Percentiles rank a stretch among this genome's conserved stretches.
Conservation (phyloP, 331 rosid genomes). For the Arachis monticola region DNA sequence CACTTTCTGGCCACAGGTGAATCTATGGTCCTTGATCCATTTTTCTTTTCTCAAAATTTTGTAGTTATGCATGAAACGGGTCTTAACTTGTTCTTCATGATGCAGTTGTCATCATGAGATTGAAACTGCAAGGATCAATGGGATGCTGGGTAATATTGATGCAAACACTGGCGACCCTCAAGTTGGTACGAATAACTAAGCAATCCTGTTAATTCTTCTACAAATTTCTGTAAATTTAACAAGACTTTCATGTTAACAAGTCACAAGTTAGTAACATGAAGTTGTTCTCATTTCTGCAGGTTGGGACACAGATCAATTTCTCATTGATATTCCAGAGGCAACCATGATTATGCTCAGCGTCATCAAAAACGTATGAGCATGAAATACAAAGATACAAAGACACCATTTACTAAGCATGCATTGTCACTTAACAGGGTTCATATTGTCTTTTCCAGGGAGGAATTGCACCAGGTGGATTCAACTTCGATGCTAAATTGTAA, state of each 20-base stretch:
- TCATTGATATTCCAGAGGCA: constrained; percentile 83
- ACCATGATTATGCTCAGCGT: constrained; percentile 84
- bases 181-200: constrained; percentile 54
- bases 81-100: constrained; percentile 7
- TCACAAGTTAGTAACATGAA: constrained; percentile 31
- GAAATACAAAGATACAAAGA: background rate
- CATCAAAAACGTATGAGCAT: constrained; percentile 66
- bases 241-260: background rate
- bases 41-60: constrained; percentile 11
- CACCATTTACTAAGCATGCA: background rate
- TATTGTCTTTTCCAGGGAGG: constrained; percentile 63
- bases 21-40: constrained; percentile 22
- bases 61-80: constrained; percentile 29
- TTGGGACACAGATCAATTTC: constrained; percentile 98
- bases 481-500: constrained; percentile 94
- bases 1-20: constrained; percentile 97
- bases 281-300: constrained; percentile 54
- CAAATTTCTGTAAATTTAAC: background rate
- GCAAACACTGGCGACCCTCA: constrained; percentile 98
- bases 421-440: constrained; percentile 15
- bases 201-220: constrained; percentile 12
- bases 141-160: constrained; percentile 85
- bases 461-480: constrained; percentile 97
- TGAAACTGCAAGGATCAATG: constrained; percentile 94
- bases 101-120: constrained; percentile 93